Evolutionary conservation across 345 rosid species (phyloP).

Genomic region (Syzygium aromaticum): DNA sequence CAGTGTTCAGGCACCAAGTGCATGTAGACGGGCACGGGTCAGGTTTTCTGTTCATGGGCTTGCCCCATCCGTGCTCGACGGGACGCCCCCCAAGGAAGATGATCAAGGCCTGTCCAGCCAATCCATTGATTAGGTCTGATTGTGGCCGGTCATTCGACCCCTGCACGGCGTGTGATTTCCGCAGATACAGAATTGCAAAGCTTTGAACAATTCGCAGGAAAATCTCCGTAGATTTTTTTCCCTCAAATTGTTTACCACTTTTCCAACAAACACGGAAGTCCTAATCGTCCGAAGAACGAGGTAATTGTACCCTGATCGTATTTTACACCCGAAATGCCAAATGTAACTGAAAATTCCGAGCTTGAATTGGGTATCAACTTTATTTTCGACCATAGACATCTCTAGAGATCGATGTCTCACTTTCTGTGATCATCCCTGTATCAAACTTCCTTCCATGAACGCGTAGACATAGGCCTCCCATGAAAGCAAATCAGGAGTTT

Average conservation of each 20-base stretch:
- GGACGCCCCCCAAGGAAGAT: not conserved
- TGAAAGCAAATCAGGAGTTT: not conserved
- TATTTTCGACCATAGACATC: not conserved
- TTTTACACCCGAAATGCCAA: accelerated
- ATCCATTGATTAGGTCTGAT: too few species aligned
- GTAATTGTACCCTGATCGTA: not conserved
- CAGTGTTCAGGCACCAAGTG: too few species aligned
- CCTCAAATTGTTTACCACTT: too few species aligned
- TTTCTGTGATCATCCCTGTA: not conserved
- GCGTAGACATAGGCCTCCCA: not conserved
- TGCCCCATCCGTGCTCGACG: not conserved
- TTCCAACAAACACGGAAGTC: too few species aligned
- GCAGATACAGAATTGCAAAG: too few species aligned
- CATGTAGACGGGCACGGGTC: not conserved
- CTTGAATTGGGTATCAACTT: not conserved
- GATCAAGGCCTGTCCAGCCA: not conserved
- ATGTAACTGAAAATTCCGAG: too few species aligned
- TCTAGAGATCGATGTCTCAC: not conserved
- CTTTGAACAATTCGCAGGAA: too few species aligned
- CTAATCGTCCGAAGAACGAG: not conserved
- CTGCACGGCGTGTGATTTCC: too few species aligned
- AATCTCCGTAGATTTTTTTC: too few species aligned
- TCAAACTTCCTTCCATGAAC: not conserved
- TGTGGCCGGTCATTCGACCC: too few species aligned
- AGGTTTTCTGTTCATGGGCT: not conserved